Evolutionary conservation across 306 rosid genomes (phyloP), one percentile per base, ranked within the genome.

Genomic region (Hippophae gyantsensis): DNA sequence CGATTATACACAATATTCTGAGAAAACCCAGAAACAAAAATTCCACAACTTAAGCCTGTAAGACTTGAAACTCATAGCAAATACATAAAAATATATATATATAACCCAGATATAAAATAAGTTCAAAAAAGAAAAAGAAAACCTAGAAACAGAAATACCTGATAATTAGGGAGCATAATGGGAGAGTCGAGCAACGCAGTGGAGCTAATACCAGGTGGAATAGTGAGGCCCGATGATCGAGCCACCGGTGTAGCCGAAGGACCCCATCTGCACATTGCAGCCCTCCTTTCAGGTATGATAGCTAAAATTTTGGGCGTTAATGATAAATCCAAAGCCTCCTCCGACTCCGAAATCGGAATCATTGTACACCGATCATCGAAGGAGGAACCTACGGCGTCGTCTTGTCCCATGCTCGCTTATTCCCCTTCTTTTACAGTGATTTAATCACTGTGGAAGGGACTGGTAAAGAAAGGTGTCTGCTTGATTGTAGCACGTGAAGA

Each of bases 141-240:
- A 45, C 32, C 14, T 0, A 7, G 26, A 50, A 0, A 18, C 23
- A 32, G 9, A 10, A 51, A 0, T 9, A 89, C 97, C 82, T 76
- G 84, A 61, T 81, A 66, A 78, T 89, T 80, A 32, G 79, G 81
- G 10, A 89, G 86, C 97, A 84, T 76, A 57, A 86, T 47, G 0
- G 97, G 86, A 6, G 95, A 82, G 50, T 84, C 95, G 69, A 84
- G 86, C 80, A 89, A 67, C 0, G 85, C 78, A 23, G 86, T 76
- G 54, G 95, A 94, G 73, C 85, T 84, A 51, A 86, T 84, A 7
- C 94, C 94, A 10, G 80, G 65, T 0, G 95, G 93, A 40, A 89
- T 73, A 12, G 89, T 78, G 56, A 82, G 77, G 61, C 73, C 50
- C 0, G 95, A 84, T 6, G 92, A 89, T 51, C 68, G 46, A 18